A percentile compares a stretch with the other conserved stretches of the same genome.
Evolutionary conservation across 495 filamentous ascomycete species (phyloP).

Genomic region (Neurospora sp.): DNA sequence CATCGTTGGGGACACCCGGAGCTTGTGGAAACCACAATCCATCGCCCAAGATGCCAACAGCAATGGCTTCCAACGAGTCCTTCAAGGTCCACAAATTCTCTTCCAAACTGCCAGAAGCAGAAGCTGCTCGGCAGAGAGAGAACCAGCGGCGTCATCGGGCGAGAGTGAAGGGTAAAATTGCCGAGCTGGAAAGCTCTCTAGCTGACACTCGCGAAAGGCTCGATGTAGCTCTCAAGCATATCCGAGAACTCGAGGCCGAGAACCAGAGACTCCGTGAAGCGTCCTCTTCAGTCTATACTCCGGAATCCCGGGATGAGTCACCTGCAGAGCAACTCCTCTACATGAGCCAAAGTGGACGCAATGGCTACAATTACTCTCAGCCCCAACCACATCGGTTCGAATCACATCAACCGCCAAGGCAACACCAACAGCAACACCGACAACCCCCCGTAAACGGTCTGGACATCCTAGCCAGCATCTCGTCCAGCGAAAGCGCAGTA

Average conservation of each 20-base stretch:
- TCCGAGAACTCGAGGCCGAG: constrained; percentile 13
- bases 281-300: neutral
- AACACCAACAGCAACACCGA: neutral
- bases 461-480: neutral
- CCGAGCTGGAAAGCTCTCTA: constrained; percentile 15
- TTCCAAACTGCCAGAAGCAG: constrained; percentile 10
- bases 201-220: constrained; percentile 8
- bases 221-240: constrained; percentile 9
- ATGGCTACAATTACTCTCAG: neutral
- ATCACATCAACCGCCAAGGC: neutral
- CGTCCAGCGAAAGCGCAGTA: neutral
- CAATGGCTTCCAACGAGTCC: neutral
- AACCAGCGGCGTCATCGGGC: constrained; percentile 26
- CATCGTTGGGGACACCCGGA: neutral
- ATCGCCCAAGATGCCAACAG: neutral
- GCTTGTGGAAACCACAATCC: neutral
- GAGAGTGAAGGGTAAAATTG: constrained; percentile 16
- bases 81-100: constrained; percentile 15
- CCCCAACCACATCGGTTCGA: neutral
- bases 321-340: neutral
- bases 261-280: constrained; percentile 5
- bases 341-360: neutral
- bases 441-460: neutral
- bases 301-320: neutral
- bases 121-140: constrained; percentile 18